Conservation (phyloP, 495 filamentous ascomycete species). For the Annulohypoxylon maeteangense region DNA sequence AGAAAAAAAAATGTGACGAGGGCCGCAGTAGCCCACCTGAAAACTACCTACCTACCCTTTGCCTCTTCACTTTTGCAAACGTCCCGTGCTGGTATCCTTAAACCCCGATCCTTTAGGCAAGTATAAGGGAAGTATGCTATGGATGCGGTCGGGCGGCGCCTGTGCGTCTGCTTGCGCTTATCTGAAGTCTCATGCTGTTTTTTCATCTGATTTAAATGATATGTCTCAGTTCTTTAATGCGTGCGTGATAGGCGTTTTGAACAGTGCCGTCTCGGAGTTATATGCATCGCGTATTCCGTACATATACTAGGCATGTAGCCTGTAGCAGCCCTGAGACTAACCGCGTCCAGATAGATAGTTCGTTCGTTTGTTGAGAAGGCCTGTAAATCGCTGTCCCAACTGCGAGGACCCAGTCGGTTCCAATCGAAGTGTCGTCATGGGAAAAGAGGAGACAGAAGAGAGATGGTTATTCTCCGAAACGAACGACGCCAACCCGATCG, state of each 20-base stretch:
- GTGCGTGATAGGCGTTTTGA: slow-evolving; percentile 20
- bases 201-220: slow-evolving; percentile 11
- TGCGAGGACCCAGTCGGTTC: slow-evolving; percentile 30
- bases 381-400: slow-evolving; percentile 20
- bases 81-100: slow-evolving; percentile 22
- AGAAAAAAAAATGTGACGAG: slow-evolving; percentile 33
- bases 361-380: slow-evolving; percentile 2
- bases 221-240: neutral
- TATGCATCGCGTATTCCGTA: slow-evolving; percentile 10
- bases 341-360: neutral
- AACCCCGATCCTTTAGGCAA: neutral
- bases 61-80: neutral
- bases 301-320: slow-evolving; percentile 9
- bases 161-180: slow-evolving; percentile 9
- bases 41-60: slow-evolving; percentile 6
- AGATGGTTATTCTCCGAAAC: slow-evolving; percentile 40
- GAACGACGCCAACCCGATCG: slow-evolving; percentile 21
- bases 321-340: neutral
- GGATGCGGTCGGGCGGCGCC: slow-evolving; percentile 2
- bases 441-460: slow-evolving; percentile 32
- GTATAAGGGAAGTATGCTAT: neutral
- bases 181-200: slow-evolving; percentile 12
- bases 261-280: slow-evolving; percentile 26
- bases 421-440: slow-evolving; percentile 32
- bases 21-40: slow-evolving; percentile 38